Evolutionary conservation across 495 filamentous ascomycete species (phyloP).

Genomic region (Neurospora tetraspora): DNA sequence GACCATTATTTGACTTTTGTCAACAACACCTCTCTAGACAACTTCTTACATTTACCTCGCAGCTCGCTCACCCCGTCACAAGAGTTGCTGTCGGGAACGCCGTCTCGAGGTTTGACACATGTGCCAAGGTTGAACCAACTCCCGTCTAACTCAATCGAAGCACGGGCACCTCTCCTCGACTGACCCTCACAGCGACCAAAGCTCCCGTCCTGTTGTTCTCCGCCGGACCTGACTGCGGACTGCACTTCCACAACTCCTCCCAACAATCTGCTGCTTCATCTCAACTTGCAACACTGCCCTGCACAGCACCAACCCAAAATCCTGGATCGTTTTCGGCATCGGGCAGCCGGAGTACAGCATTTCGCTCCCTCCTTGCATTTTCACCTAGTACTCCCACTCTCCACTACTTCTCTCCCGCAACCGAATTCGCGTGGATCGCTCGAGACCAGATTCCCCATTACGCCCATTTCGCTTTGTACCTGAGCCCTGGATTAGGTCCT

Average conservation of each 20-base stretch:
- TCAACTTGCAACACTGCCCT: neutral
- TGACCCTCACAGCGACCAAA: neutral
- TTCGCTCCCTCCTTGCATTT: neutral
- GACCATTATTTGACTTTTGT: neutral
- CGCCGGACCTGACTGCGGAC: neutral
- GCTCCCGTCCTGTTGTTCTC: neutral
- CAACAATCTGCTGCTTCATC: neutral
- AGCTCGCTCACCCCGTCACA: neutral
- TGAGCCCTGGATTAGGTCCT: neutral
- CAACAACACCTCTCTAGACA: neutral
- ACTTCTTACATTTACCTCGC: neutral
- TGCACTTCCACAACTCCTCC: neutral
- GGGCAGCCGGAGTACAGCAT: neutral
- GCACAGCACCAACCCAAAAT: neutral
- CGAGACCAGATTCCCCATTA: neutral
- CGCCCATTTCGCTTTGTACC: neutral
- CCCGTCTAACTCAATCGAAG: neutral
- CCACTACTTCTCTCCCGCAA: neutral
- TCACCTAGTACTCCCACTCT: neutral
- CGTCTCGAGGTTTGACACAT: neutral
- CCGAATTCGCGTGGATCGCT: neutral
- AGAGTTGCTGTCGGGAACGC: neutral
- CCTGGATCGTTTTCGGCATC: neutral
- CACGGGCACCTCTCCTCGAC: neutral
- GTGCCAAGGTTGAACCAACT: neutral